phyloP scores from a whole-genome alignment of 2,329 filamentous ascomycete species.

The Cladophialophora psammophila region DNA sequence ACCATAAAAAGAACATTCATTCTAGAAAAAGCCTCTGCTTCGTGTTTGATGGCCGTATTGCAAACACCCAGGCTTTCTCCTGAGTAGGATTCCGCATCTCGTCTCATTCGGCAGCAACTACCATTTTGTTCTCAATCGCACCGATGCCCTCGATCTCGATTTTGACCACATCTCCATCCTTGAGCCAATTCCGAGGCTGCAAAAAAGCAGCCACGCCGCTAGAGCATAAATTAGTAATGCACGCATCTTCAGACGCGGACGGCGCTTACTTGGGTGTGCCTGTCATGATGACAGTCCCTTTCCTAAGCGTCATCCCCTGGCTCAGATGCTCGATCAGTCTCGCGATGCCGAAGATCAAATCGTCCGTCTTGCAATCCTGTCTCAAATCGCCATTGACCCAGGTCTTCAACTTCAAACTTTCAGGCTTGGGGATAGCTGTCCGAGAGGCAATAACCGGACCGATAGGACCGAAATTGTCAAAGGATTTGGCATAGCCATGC shows the following conservation, averaged over 20 bases:
- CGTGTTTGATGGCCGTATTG: no score
- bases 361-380: constrained; percentile 20
- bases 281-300: constrained; percentile 54
- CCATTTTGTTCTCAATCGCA: constrained; percentile 51
- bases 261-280: constrained; percentile 48
- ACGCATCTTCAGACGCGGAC: no score
- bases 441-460: constrained; percentile 73
- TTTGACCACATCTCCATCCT: constrained; percentile 51
- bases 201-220: constrained; percentile 53
- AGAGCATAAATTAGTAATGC: no score
- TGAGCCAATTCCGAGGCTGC: constrained; percentile 48
- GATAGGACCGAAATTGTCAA: constrained; percentile 77
- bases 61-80: no score
- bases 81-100: no score
- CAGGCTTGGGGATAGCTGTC: constrained; percentile 44
- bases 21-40: no score
- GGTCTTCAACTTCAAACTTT: constrained; percentile 20
- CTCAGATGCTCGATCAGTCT: constrained; percentile 36
- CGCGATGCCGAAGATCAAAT: constrained; percentile 23
- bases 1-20: no score
- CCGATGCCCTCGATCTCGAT: constrained; percentile 58
- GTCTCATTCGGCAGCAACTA: constrained; percentile 1
- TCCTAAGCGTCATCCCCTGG: constrained; percentile 52
- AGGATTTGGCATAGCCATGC: constrained; percentile 76
- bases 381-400: constrained; percentile 24